Evolutionary conservation across 208 protist genomes (phyloP).

Genomic region (Endotrypanum monterogeii): DNA sequence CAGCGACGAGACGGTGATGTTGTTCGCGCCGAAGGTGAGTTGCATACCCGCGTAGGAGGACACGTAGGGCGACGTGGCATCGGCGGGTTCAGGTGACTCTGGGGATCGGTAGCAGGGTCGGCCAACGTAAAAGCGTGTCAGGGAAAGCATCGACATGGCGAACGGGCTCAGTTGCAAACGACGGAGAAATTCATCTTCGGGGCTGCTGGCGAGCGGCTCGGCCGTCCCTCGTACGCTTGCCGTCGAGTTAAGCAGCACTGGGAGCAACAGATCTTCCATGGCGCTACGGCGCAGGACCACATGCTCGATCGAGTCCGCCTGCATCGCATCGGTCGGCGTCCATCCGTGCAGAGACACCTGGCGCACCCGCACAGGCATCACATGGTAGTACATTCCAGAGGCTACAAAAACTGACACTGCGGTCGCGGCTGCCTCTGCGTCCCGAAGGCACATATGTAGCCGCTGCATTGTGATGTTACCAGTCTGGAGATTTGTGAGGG

Average conservation of each 20-base stretch:
- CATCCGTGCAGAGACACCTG: conserved; percentile 46
- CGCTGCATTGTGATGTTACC: conserved; percentile 22
- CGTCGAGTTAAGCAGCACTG: conserved; percentile 29
- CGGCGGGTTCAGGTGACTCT: conserved; percentile 5
- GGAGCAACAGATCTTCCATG: conserved; percentile 47
- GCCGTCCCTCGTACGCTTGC: neutral
- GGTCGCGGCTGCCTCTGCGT: conserved; percentile 18
- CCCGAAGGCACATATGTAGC: conserved; percentile 47
- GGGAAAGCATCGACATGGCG: conserved; percentile 49
- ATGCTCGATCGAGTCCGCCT: conserved; percentile 37
- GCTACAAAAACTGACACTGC: conserved; percentile 27
- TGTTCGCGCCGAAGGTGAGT: conserved; percentile 26
- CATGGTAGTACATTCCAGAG: conserved; percentile 59
- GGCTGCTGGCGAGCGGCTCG: neutral
- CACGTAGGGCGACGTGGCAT: conserved; percentile 19
- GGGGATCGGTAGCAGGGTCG: conserved; percentile 23
- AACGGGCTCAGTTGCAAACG: conserved; percentile 39
- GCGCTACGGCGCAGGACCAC: conserved; percentile 55
- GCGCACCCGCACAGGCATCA: conserved; percentile 50
- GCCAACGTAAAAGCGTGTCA: conserved; percentile 54
- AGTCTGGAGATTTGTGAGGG: conserved; percentile 50
- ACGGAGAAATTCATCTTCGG: conserved; percentile 39
- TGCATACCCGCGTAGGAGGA: conserved; percentile 34
- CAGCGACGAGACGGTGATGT: conserved; percentile 13
- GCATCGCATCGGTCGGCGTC: conserved; percentile 32